Evolutionary conservation across 192 early-diverging fungal species (phyloP).

Genomic region (Martensiomyces pterosporus): DNA sequence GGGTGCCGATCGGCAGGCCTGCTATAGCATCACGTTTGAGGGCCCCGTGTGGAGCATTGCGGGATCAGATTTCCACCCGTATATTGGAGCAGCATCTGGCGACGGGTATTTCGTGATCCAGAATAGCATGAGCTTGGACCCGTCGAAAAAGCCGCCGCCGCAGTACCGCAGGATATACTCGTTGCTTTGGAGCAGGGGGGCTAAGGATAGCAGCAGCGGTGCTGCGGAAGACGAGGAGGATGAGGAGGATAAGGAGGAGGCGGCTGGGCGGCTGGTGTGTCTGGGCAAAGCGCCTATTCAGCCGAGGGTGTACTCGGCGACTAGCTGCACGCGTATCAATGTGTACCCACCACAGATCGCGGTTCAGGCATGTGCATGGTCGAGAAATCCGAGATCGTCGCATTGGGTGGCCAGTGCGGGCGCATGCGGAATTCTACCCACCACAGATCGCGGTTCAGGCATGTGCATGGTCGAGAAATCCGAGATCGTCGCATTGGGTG

Average conservation of each 20-base stretch:
- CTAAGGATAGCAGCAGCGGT: too few species aligned
- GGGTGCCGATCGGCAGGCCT: too few species aligned
- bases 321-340: neutral
- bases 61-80: slow-evolving; percentile 24
- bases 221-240: too few species aligned
- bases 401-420: slow-evolving; percentile 30
- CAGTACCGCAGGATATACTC: slow-evolving; percentile 11
- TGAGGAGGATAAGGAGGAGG: neutral
- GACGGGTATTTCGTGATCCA: slow-evolving; percentile 17
- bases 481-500: slow-evolving; percentile 21
- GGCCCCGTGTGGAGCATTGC: slow-evolving; percentile 3
- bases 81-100: slow-evolving; percentile 3
- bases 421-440: slow-evolving; percentile 7
- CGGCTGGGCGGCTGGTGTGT: neutral
- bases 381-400: slow-evolving; percentile 17
- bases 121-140: slow-evolving; percentile 1
- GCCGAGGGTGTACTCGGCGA: neutral
- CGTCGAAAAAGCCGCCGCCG: neutral
- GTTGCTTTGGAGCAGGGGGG: slow-evolving; percentile 11
- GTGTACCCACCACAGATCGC: slow-evolving; percentile 23
- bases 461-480: slow-evolving; percentile 37
- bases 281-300: slow-evolving; percentile 1
- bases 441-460: slow-evolving; percentile 23
- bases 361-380: slow-evolving; percentile 32
- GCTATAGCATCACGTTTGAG: neutral